phyloP scores from a whole-genome alignment of 352 stramenopile species.

The Globisporangium abappressorium region DNA sequence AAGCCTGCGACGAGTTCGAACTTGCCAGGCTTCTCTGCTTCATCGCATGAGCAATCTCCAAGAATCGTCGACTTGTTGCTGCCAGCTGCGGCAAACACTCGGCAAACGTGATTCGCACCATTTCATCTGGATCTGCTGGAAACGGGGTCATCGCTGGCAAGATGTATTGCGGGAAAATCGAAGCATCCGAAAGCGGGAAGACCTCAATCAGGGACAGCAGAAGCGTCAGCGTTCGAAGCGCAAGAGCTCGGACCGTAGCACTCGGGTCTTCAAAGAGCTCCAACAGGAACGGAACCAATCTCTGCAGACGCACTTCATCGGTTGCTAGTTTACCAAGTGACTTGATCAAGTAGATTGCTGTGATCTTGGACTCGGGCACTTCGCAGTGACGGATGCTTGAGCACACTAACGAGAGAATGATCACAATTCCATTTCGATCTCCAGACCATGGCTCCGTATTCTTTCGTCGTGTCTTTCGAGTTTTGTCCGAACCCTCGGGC shows the following conservation, averaged over 20 bases:
- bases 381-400: constrained; percentile 82
- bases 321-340: constrained; percentile 85
- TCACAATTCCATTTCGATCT: constrained; percentile 82
- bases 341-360: constrained; percentile 91
- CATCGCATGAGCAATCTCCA: constrained; percentile 91
- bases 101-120: constrained; percentile 95
- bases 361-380: constrained; percentile 85
- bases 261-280: constrained; percentile 92
- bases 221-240: constrained; percentile 88
- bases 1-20: constrained; percentile 31
- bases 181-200: constrained; percentile 93
- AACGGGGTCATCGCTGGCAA: constrained; percentile 90
- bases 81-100: constrained; percentile 91
- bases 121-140: constrained; percentile 88
- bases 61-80: constrained; percentile 90
- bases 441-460: constrained; percentile 27
- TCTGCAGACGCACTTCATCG: constrained; percentile 94
- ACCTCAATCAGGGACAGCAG: constrained; percentile 88
- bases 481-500: constrained; percentile 15
- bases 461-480: constrained; percentile 13
- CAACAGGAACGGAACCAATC: constrained; percentile 92
- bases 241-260: constrained; percentile 86
- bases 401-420: constrained; percentile 83
- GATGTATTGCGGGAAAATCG: constrained; percentile 97
- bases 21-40: constrained; percentile 66